Base-by-base conservation (phyloP, 176 grass and related monocot species). In the Elaeis guineensis region DNA sequence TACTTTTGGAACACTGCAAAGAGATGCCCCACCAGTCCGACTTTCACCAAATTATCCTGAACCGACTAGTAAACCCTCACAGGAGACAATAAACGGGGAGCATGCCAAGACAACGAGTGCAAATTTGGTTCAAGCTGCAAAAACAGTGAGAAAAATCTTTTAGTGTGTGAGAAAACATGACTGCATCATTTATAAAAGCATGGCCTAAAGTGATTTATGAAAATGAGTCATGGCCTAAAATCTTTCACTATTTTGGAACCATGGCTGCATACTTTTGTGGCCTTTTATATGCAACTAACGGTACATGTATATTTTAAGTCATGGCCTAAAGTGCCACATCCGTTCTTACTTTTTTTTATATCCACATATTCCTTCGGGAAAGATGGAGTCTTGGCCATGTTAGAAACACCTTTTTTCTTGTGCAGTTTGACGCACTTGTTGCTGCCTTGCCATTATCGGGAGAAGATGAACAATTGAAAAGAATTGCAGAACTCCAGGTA, bases 361-460 rank as follows among this genome's bases (percentile, higher is more conserved):
- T 21, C 71, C 58, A 15, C 5, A 39, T 39, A 50, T 52, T 65
- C 48, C 17, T 3, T 63, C 16, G 4, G 5, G 21, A 59, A 65
- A 49, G 12, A 21, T 62, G 2, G 2, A 26, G 12, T 19, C 28
- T 51, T 60, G 23, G 19, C 64, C 16, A 24, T 25, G 18, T 50
- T 7, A 44, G 24, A 25, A 30, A 16, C 25, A 62, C 14, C 19
- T 35, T 35, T 35, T 16, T 57, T 68, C 61, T 29, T 50, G 58
- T 79, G 75, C 67, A 96, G 92, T 96, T 96, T 76, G 92, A 96
- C 64, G 67, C 78, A 39, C 83, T 96, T 69, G 92, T 88, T 72
- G 65, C 78, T 2, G 86, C 86, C 0, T 80, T 96, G 66, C 92
- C 92, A 23, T 75, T 96, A 44, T 87, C 83, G 15, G 83, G 65